Conservation (phyloP, 208 protist genomes). For the Trypanosomatidae sp. region DNA sequence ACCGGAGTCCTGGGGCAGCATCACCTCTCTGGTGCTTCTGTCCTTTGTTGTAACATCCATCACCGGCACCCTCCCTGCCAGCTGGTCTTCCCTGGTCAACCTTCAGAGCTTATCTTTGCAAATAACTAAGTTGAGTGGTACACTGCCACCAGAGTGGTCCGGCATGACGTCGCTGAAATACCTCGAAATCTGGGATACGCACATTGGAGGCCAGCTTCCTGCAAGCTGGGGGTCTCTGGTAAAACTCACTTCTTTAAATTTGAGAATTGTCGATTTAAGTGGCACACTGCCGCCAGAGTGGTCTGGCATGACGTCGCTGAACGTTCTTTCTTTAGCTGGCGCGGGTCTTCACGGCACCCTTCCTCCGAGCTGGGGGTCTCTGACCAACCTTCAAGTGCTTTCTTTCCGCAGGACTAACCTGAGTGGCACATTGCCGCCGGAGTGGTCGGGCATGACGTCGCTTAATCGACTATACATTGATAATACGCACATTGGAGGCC, state of each 20-base stretch:
- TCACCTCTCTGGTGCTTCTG: not conserved
- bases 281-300: constrained; percentile 17
- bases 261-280: too few species aligned
- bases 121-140: not conserved
- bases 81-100: not conserved
- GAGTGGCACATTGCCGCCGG: not conserved
- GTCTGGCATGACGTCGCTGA: not conserved
- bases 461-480: not conserved
- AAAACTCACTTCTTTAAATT: too few species aligned
- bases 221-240: too few species aligned
- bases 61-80: not conserved
- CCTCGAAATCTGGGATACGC: not conserved
- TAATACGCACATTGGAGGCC: constrained; percentile 7
- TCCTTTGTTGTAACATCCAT: too few species aligned
- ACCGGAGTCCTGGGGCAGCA: not conserved
- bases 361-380: not conserved
- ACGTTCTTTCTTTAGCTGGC: not conserved
- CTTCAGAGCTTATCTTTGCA: not conserved
- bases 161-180: not conserved
- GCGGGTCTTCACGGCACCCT: not conserved
- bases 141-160: constrained; percentile 10
- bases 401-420: not conserved
- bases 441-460: not conserved
- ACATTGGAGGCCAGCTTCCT: too few species aligned
- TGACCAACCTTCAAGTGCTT: not conserved